Evolutionary conservation across 208 protist species (phyloP).

Genomic region (Trypanosoma grayi): DNA sequence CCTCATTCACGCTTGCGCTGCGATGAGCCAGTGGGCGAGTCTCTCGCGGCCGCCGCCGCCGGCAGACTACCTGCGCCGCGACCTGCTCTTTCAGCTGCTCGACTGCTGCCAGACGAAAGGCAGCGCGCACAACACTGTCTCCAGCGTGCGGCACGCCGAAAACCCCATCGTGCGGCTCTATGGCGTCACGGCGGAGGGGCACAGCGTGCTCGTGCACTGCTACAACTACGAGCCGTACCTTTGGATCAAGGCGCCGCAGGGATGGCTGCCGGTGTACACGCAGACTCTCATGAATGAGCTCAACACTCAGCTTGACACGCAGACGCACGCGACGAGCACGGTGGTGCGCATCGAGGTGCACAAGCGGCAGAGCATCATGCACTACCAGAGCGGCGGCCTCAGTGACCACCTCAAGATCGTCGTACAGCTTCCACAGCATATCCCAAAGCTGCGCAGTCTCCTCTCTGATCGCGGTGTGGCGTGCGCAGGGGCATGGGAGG

Average conservation of each 20-base stretch:
- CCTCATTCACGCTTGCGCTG: background rate
- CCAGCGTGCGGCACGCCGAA: slow-evolving; percentile 62
- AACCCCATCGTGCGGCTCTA: slow-evolving; percentile 92
- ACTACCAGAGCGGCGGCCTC: slow-evolving; percentile 56
- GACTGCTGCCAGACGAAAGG: slow-evolving; percentile 89
- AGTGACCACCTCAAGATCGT: slow-evolving; percentile 82
- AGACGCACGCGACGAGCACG: slow-evolving; percentile 57
- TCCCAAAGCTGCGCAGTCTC: slow-evolving; percentile 80
- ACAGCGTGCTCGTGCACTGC: slow-evolving; percentile 91
- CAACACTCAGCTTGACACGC: slow-evolving; percentile 64
- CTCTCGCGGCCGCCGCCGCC: slow-evolving; percentile 36
- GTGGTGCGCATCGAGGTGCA: slow-evolving; percentile 83
- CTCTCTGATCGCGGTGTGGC: slow-evolving; percentile 73
- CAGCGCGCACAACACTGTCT: slow-evolving; percentile 54
- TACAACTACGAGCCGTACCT: slow-evolving; percentile 97
- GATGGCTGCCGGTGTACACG: slow-evolving; percentile 75
- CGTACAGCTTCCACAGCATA: slow-evolving; percentile 88
- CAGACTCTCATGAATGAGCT: slow-evolving; percentile 70
- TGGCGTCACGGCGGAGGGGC: slow-evolving; percentile 90
- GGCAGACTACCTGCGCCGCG: slow-evolving; percentile 42
- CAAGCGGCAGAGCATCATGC: slow-evolving; percentile 73
- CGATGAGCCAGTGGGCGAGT: slow-evolving; percentile 28
- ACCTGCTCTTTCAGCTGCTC: slow-evolving; percentile 80
- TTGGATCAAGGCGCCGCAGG: slow-evolving; percentile 88
- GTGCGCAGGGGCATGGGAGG: slow-evolving; percentile 73